Evolutionary conservation across 208 protist genomes (phyloP).

Genomic region (Crithidia brevicula): DNA sequence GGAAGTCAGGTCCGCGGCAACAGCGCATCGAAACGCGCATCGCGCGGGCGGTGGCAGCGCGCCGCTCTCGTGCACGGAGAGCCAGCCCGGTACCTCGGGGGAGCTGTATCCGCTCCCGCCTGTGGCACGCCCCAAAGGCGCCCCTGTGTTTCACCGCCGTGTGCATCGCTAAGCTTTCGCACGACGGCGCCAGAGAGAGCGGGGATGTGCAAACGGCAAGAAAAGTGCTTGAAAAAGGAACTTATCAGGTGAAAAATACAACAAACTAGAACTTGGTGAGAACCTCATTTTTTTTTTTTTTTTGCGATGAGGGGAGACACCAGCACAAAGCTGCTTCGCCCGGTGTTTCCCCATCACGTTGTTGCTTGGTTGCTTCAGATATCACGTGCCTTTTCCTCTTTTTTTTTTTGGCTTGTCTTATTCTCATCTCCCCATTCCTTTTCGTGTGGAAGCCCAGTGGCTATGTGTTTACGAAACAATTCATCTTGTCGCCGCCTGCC

Average conservation of each 20-base stretch:
- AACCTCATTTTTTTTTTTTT: background rate
- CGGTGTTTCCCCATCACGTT: no score
- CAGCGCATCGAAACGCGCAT: background rate
- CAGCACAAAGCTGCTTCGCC: no score
- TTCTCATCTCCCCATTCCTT: no score
- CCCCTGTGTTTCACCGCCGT: constrained; percentile 3
- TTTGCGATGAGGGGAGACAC: no score
- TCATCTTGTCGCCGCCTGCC: no score
- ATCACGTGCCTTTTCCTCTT: background rate
- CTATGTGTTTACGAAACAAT: no score
- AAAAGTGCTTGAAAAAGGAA: no score
- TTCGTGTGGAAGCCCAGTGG: background rate
- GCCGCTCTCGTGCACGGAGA: background rate
- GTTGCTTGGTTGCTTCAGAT: no score
- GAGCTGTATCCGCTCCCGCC: constrained; percentile 11
- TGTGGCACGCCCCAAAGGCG: background rate
- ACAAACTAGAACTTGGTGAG: no score
- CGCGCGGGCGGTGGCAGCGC: background rate
- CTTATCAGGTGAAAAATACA: no score
- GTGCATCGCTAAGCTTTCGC: constrained; percentile 4
- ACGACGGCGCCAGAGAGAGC: no score
- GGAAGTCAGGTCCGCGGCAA: background rate
- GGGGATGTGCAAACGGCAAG: no score
- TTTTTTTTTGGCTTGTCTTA: background rate
- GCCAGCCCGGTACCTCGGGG: background rate